Evolutionary conservation across 1,284 basidiomycete species (phyloP), one percentile per base, ranked within the genome.

Genomic region (Exobasidium rhododendri): DNA sequence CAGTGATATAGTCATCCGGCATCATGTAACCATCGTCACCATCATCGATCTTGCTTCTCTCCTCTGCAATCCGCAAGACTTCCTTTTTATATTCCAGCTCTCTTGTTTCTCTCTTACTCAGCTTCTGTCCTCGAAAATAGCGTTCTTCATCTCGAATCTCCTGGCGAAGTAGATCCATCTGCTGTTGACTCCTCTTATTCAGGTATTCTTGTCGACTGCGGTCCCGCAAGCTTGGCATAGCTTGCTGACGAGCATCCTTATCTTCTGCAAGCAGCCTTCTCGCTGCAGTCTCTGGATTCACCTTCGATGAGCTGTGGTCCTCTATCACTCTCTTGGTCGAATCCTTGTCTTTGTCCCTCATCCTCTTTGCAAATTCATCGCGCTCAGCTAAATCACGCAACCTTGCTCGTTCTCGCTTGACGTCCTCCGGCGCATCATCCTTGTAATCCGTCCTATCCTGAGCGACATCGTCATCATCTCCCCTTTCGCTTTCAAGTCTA

Each of bases 61-160:
- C 94, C 81, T 99, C 94, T 62, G 96, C 94, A 31, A 98, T 85
- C 52, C 86, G 85, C 20, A 99, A 83, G 7, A 97, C 85, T 77
- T 97, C 91, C 82, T 94, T 96, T 83, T 97, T 97, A 71, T 88
- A 85, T 28, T 93, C 91, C 59, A 94, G 83, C 45, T 94, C 92
- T 31, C 83, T 84, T 68, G 85, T 82, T 79, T 98, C 96, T 53
- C 88, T 84, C 80, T 88, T 92, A 22, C 93, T 90, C 67, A 96
- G 84, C 58, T 71, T 67, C 31, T 75, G 63, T 24, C 74, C 76
- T 24, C 63, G 64, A 57, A 78, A 75, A 56, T 74, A 74, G 44
- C 73, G 65, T 61, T 77, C 75, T 31, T 78, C 74, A 51, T 78
- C 75, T 24, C 68, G 61, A 28, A 78, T 94, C 80, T 97, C 94